Evolutionary conservation across 2,329 filamentous ascomycete genomes (phyloP).

Genomic region (Penicillium sp.): DNA sequence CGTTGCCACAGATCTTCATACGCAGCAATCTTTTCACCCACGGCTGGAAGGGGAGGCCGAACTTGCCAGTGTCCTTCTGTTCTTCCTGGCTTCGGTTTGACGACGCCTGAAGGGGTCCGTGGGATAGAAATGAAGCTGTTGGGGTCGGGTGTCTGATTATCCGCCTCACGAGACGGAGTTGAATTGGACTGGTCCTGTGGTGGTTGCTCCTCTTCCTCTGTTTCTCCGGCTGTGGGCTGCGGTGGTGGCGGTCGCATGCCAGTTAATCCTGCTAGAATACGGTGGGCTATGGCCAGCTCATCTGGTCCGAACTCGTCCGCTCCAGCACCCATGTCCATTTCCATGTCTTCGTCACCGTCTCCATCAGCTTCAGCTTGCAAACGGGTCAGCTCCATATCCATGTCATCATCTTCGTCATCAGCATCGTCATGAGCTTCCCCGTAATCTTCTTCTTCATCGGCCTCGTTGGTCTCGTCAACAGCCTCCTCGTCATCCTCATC

Average conservation of each 20-base stretch:
- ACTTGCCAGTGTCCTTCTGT: conserved; percentile 81
- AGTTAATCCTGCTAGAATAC: conserved; percentile 73
- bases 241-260: conserved; percentile 66
- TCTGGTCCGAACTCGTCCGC: conserved; percentile 72
- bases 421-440: conserved; percentile 52
- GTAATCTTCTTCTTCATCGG: conserved; percentile 47
- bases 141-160: conserved; percentile 17
- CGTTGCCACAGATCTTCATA: conserved; percentile 88
- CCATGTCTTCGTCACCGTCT: conserved; percentile 55
- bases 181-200: conserved; percentile 17
- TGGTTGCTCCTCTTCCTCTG: conserved; percentile 29
- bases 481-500: conserved; percentile 31
- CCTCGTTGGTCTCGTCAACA: conserved; percentile 35
- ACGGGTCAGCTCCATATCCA: conserved; percentile 30
- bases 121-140: conserved; percentile 64
- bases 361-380: conserved; percentile 43
- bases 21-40: conserved; percentile 62
- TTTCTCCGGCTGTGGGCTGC: conserved; percentile 34
- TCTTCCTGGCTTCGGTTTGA: conserved; percentile 44
- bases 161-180: conserved; percentile 15
- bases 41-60: conserved; percentile 69
- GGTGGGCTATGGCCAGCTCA: conserved; percentile 49
- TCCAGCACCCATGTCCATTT: conserved; percentile 54
- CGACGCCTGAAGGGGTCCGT: conserved; percentile 66
- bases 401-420: conserved; percentile 47